These are phyloP conservation scores for Sphaerobolus stellatus DNA, from an alignment of 1,284 basidiomycete species.

Conservation along the genomic window DNA sequence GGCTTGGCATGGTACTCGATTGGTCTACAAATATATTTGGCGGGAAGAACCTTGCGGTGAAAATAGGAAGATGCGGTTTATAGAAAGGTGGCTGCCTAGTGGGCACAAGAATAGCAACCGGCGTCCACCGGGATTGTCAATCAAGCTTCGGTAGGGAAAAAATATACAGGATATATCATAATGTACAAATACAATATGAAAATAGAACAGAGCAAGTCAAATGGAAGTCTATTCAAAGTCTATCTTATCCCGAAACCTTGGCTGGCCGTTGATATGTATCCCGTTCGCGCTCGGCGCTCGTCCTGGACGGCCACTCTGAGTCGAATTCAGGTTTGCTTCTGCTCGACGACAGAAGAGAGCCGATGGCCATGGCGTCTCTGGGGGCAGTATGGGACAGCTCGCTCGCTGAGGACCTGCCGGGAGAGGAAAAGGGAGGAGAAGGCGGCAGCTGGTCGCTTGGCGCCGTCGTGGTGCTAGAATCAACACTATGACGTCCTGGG, in stretches of 20 bases:
- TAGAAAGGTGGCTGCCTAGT: background rate
- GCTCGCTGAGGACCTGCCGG: constrained; percentile 3
- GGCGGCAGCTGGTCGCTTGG: constrained; percentile 42
- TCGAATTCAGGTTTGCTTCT: constrained; percentile 3
- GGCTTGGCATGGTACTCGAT: no score
- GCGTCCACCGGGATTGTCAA: no score
- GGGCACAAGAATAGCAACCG: background rate
- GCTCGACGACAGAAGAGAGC: constrained; percentile 16
- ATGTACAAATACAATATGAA: background rate
- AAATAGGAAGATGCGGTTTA: background rate
- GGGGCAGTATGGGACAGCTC: no score
- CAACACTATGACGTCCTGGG: constrained; percentile 23
- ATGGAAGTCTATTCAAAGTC: background rate
- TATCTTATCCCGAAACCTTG: background rate
- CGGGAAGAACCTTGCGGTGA: background rate
- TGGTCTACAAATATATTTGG: background rate
- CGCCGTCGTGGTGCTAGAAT: constrained; percentile 31
- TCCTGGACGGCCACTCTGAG: constrained; percentile 11
- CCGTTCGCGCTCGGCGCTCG: constrained; percentile 11
- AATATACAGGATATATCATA: background rate
- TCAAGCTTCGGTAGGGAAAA: background rate
- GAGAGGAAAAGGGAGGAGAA: constrained; percentile 31
- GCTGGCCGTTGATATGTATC: background rate
- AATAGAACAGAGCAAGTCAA: background rate
- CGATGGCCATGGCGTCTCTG: constrained; percentile 19